phyloP scores from a whole-genome alignment of 371 early-diverging fungal species.

The Umbelopsis sp. region DNA sequence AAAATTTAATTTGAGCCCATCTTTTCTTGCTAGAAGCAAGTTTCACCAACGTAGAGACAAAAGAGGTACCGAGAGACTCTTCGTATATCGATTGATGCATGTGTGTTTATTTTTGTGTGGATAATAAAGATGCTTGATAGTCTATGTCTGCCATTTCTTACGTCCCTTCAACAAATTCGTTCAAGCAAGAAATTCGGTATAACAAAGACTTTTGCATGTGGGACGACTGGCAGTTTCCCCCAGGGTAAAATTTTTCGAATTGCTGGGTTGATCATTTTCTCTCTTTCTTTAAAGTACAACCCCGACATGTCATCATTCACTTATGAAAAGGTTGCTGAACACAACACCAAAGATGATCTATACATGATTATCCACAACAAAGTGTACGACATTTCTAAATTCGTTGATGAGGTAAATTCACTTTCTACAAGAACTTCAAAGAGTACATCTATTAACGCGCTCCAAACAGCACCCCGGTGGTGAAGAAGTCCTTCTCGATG shows the following conservation, averaged over 20 bases:
- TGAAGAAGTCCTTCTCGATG: slow-evolving; percentile 78
- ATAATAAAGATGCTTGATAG: too few species aligned
- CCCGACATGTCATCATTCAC: slow-evolving; percentile 32
- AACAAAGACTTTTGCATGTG: too few species aligned
- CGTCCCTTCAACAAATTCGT: too few species aligned
- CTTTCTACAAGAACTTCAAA: not conserved
- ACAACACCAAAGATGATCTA: slow-evolving; percentile 59
- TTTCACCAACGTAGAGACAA: too few species aligned
- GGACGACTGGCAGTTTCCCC: not conserved
- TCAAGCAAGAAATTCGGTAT: too few species aligned
- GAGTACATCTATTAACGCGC: not conserved
- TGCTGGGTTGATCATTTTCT: not conserved
- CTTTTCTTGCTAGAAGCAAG: too few species aligned
- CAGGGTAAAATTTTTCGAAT: slow-evolving; percentile 3
- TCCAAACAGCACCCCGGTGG: slow-evolving; percentile 82
- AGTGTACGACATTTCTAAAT: slow-evolving; percentile 84
- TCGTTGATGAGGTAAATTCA: slow-evolving; percentile 66
- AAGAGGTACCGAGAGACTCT: too few species aligned
- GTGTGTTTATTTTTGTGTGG: too few species aligned
- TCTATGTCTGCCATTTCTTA: too few species aligned
- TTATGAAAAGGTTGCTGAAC: slow-evolving; percentile 63
- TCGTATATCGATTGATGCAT: too few species aligned
- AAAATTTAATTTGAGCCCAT: not conserved
- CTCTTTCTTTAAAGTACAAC: slow-evolving; percentile 1
- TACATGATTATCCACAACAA: slow-evolving; percentile 80